Evolutionary conservation across 495 filamentous ascomycete species (phyloP), one percentile per base, ranked within the genome.

Genomic region (Platismatia glauca): DNA sequence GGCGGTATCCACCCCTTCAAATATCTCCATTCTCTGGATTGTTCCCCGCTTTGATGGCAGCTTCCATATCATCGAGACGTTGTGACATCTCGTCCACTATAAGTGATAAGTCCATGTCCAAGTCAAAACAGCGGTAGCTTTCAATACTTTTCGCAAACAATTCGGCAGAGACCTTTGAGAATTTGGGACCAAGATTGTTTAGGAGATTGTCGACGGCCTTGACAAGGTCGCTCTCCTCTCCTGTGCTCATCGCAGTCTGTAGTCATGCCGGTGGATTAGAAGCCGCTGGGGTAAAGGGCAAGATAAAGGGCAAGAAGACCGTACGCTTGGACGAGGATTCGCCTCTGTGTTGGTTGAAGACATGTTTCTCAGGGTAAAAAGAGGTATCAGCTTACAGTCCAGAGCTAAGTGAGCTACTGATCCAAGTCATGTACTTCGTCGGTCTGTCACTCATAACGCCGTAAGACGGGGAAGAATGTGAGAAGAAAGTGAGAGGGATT

Each of bases 11-110:
- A 34, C 4, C 50, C 37, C 7, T 12, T 33, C 50, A 61, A 35
- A 6, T 44, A 0, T 55, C 66, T 34, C 34, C 61, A 43, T 46
- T 62, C 16, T 22, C 55, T 22, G 60, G 80, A 35, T 81, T 77
- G 58, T 78, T 78, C 59, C 72, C 78, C 13, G 77, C 75, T 67
- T 82, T 78, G 38, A 92, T 74, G 22, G 86, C 86, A 48, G 87
- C 79, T 73, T 97, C 93, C 39, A 97, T 82, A 57, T 87, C 89
- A 71, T 97, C 93, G 7, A 97, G 75, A 22, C 93, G 87, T 63
- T 86, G 80, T 16, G 90, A 86, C 93, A 97, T 97, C 60, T 96
- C 94, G 68, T 97, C 93, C 86, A 97, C 91, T 96, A 43, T 37
- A 43, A 5, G 18, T 11, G 31, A 18, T 50, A 20, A 43, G 27